A percentile compares a stretch with the other conserved stretches of the same genome.
Conservation (phyloP, 2,329 filamentous ascomycete genomes). For the Pseudocercospora pini-densiflorae region DNA sequence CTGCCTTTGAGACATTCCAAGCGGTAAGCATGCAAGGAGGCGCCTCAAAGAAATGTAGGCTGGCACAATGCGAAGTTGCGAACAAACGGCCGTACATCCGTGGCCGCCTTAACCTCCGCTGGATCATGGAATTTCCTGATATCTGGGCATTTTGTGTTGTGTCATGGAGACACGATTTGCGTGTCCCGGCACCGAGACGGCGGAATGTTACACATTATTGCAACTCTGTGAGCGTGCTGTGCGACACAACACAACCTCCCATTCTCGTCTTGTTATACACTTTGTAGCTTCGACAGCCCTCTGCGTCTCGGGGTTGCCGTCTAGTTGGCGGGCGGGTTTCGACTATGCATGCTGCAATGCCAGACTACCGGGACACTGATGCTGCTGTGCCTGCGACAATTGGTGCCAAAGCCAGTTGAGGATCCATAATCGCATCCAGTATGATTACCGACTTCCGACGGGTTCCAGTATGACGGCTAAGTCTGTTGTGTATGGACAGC, state of each 20-base stretch:
- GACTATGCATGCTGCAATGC: conserved; percentile 23
- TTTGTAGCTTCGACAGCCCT: conserved; percentile 12
- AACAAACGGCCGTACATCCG: conserved; percentile 31
- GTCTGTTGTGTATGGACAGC: conserved; percentile 15
- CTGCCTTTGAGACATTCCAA: conserved; percentile 40
- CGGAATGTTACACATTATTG: conserved; percentile 35
- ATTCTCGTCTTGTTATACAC: conserved; percentile 28
- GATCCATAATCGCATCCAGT: background rate
- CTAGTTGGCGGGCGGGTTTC: conserved; percentile 22
- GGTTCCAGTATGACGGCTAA: conserved; percentile 15
- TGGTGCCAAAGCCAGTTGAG: conserved; percentile 7
- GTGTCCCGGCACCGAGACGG: conserved; percentile 22
- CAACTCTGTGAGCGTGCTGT: conserved; percentile 36
- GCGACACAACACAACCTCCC: conserved; percentile 27
- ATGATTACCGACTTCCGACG: conserved; percentile 14
- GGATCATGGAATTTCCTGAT: conserved; percentile 23
- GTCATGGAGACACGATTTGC: conserved; percentile 33
- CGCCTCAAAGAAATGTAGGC: conserved; percentile 35
- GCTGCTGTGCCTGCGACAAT: conserved; percentile 16
- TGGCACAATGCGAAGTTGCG: conserved; percentile 31
- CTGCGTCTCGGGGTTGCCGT: conserved; percentile 21
- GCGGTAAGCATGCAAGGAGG: conserved; percentile 38
- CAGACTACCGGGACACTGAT: conserved; percentile 20
- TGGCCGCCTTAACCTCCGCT: conserved; percentile 20
- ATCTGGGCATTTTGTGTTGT: conserved; percentile 30